These are phyloP conservation scores for Hemisphaericaspora nanyangensis DNA, from an alignment of 805 yeast genomes.

Conservation along the genomic window DNA sequence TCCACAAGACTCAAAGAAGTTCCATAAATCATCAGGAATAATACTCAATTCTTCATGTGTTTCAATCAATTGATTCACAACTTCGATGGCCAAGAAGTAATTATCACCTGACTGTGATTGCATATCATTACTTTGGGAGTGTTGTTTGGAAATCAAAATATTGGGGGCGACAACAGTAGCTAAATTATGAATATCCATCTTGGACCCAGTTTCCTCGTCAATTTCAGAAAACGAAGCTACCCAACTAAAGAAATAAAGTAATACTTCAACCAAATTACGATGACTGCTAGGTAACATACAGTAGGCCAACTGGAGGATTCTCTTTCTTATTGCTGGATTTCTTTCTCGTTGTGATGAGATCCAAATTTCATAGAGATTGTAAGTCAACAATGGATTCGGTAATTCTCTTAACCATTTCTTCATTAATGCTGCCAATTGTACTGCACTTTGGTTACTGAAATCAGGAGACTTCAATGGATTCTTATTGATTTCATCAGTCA, in stretches of 20 bases:
- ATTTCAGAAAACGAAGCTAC: conserved; percentile 92
- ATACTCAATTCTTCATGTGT: conserved; percentile 73
- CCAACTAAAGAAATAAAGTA: conserved; percentile 86
- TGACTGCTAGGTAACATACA: conserved; percentile 77
- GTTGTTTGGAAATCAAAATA: conserved; percentile 59
- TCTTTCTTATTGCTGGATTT: conserved; percentile 43
- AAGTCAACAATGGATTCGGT: conserved; percentile 87
- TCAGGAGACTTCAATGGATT: conserved; percentile 70
- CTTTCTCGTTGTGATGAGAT: conserved; percentile 56
- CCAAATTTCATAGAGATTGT: conserved; percentile 74
- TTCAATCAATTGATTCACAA: conserved; percentile 77
- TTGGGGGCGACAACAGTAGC: conserved; percentile 97
- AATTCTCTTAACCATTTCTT: conserved; percentile 89
- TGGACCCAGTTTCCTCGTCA: conserved; percentile 81
- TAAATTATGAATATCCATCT: conserved; percentile 92
- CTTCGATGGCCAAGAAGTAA: conserved; percentile 88
- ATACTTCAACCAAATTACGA: conserved; percentile 82
- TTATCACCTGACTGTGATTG: conserved; percentile 51
- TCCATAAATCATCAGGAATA: conserved; percentile 65
- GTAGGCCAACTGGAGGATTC: conserved; percentile 60
- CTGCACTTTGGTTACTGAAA: conserved; percentile 71
- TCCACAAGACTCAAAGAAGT: conserved; percentile 41
- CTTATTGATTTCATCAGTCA: conserved; percentile 69
- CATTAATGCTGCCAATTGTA: conserved; percentile 88
- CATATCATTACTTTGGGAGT: neutral